These are phyloP conservation scores for Calocybe gangraenosa DNA, from an alignment of 768 basidiomycete genomes.

Conservation along the genomic window DNA sequence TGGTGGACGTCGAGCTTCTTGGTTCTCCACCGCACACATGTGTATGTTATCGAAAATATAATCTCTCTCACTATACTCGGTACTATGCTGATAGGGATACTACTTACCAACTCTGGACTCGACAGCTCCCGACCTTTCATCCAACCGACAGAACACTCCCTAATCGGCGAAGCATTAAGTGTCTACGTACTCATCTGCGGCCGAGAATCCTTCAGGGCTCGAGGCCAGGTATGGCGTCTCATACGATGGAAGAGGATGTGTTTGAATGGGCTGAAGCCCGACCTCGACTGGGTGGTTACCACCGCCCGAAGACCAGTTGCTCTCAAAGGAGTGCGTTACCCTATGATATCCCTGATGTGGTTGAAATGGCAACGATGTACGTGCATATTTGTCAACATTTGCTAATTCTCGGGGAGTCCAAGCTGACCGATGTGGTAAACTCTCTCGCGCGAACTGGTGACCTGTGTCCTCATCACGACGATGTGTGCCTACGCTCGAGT, in stretches of 20 bases:
- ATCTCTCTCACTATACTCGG: too few species aligned
- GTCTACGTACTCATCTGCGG: slow-evolving; percentile 39
- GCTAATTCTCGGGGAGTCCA: slow-evolving; percentile 34
- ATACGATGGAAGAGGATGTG: slow-evolving; percentile 13
- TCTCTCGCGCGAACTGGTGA: slow-evolving; percentile 26
- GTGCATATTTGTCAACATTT: slow-evolving; percentile 29
- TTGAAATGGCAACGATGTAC: slow-evolving; percentile 29
- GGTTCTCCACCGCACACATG: not conserved
- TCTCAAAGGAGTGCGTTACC: slow-evolving; percentile 32
- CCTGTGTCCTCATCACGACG: slow-evolving; percentile 29
- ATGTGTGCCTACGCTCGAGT: slow-evolving; percentile 15
- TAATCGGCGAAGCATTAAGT: slow-evolving; percentile 26
- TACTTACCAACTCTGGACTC: too few species aligned
- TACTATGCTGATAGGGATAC: not conserved
- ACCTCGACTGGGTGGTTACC: slow-evolving; percentile 28
- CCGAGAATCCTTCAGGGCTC: slow-evolving; percentile 39
- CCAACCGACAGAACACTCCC: too few species aligned
- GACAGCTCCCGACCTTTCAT: too few species aligned
- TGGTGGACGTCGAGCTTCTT: not conserved
- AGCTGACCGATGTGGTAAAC: slow-evolving; percentile 29
- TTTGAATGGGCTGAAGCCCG: slow-evolving; percentile 26
- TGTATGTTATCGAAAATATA: not conserved
- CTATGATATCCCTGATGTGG: slow-evolving; percentile 32
- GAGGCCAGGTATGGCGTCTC: slow-evolving; percentile 28
- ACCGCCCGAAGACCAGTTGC: slow-evolving; percentile 35